A percentile compares a stretch with the other conserved stretches of the same genome.
Conservation (phyloP, 2,329 filamentous ascomycete genomes). For the Aspergillus novofumigatus region DNA sequence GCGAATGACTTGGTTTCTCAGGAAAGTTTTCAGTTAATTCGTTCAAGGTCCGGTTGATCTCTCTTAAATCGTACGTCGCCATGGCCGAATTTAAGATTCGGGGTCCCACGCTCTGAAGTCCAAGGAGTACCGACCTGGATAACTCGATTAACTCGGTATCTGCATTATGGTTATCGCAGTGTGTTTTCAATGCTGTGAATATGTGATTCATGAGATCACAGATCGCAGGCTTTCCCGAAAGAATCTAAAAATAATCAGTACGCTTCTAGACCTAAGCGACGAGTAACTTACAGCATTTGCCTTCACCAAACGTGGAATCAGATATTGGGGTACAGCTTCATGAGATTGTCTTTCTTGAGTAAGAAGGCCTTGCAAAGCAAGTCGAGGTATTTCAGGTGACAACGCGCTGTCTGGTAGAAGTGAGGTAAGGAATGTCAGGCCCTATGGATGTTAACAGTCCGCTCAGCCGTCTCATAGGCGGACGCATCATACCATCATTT, state of each 20-base stretch:
- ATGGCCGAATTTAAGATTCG: conserved; percentile 7
- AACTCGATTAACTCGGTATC: conserved; percentile 19
- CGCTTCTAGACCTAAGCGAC: background rate
- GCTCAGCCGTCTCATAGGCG: background rate
- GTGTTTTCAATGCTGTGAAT: conserved; percentile 18
- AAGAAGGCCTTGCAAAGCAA: conserved; percentile 23
- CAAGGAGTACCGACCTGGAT: conserved; percentile 20
- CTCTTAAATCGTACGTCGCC: conserved; percentile 8
- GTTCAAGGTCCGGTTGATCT: conserved; percentile 14
- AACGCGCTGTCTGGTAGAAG: conserved; percentile 22
- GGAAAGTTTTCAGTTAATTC: conserved; percentile 21
- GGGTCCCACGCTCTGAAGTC: conserved; percentile 16
- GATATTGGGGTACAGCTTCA: conserved; percentile 18
- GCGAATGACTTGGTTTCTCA: conserved; percentile 3
- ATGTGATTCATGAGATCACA: conserved; percentile 20
- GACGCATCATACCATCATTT: conserved; percentile 30
- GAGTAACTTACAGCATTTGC: conserved; percentile 36
- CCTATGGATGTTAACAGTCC: conserved; percentile 19
- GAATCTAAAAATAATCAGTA: conserved; percentile 16
- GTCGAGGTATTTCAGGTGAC: conserved; percentile 22
- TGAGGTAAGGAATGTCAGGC: conserved; percentile 26
- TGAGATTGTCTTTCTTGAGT: conserved; percentile 19
- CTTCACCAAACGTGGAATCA: conserved; percentile 29
- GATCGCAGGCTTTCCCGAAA: conserved; percentile 18
- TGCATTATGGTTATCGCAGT: background rate